phyloP scores from a whole-genome alignment of 2,329 filamentous ascomycete genomes.

The Botrytis fabae region DNA sequence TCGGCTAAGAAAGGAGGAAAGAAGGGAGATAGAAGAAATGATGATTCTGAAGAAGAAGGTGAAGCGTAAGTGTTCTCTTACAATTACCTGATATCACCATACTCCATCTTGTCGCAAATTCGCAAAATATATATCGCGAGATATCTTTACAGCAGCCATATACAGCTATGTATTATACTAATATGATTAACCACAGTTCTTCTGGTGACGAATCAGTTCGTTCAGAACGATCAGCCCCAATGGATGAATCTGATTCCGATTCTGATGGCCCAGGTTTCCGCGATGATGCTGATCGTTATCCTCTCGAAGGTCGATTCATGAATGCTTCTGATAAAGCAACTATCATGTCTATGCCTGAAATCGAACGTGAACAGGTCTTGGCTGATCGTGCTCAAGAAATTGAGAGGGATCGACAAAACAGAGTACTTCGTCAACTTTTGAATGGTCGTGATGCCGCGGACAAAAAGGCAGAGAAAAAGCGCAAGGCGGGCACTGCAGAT shows the following conservation, averaged over 20 bases:
- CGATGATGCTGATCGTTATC: conserved; percentile 69
- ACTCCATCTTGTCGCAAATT: background rate
- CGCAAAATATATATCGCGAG: background rate
- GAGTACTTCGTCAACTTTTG: conserved; percentile 76
- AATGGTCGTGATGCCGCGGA: conserved; percentile 63
- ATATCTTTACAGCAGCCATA: background rate
- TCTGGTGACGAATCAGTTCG: conserved; percentile 67
- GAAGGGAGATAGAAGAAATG: conserved; percentile 47
- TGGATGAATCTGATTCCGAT: conserved; percentile 88
- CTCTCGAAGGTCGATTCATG: conserved; percentile 83
- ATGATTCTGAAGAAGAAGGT: conserved; percentile 74
- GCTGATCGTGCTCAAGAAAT: conserved; percentile 84
- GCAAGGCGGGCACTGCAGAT: conserved; percentile 77
- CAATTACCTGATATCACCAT: conserved; percentile 3
- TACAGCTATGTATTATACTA: background rate
- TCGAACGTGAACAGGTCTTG: conserved; percentile 86
- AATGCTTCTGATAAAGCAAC: conserved; percentile 71
- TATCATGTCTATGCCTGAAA: conserved; percentile 84
- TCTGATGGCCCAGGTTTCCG: conserved; percentile 54
- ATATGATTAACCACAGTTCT: conserved; percentile 53
- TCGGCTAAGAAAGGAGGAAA: conserved; percentile 54
- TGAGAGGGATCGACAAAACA: conserved; percentile 78
- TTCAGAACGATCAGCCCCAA: conserved; percentile 79
- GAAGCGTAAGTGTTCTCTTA: conserved; percentile 67
- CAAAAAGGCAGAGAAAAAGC: conserved; percentile 60